Conservation (phyloP, 495 filamentous ascomycete species). For the Margaritispora aquatica region DNA sequence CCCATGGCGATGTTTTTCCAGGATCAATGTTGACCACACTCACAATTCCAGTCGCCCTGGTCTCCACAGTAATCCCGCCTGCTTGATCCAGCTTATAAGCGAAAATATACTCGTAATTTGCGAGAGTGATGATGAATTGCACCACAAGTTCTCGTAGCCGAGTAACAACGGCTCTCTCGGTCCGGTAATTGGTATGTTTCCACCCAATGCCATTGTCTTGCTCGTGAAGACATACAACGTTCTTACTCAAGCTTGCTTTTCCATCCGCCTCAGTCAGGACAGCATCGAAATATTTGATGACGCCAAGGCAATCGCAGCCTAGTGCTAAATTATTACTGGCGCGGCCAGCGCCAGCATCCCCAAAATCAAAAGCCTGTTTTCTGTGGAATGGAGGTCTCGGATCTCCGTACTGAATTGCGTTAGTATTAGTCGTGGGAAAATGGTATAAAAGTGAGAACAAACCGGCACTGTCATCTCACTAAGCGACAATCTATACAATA, state of each 20-base stretch:
- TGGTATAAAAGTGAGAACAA: not conserved
- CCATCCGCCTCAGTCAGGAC: constrained; percentile 48
- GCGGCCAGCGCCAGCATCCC: constrained; percentile 60
- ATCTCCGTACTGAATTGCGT: constrained; percentile 48
- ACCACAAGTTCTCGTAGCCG: constrained; percentile 54
- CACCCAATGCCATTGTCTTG: constrained; percentile 59
- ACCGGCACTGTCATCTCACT: constrained; percentile 60
- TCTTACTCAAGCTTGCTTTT: constrained; percentile 43
- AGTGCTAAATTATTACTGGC: constrained; percentile 60
- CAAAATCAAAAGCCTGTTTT: constrained; percentile 66
- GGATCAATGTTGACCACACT: constrained; percentile 74
- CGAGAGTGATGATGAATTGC: constrained; percentile 74
- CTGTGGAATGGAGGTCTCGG: constrained; percentile 59
- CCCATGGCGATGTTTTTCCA: constrained; percentile 61
- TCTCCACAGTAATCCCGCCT: constrained; percentile 70
- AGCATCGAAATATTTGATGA: constrained; percentile 58
- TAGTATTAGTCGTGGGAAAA: too few species aligned
- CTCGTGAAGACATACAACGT: constrained; percentile 61
- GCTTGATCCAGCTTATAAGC: constrained; percentile 81
- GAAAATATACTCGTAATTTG: constrained; percentile 81
- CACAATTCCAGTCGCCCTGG: constrained; percentile 78
- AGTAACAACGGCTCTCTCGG: constrained; percentile 49
- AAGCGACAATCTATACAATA: constrained; percentile 62
- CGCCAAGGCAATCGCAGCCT: constrained; percentile 61
- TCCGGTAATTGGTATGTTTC: constrained; percentile 63